A percentile compares a stretch with the other conserved stretches of the same genome.
Conservation (phyloP, 1,139 yeast genomes). For the Geotrichum reessii region DNA sequence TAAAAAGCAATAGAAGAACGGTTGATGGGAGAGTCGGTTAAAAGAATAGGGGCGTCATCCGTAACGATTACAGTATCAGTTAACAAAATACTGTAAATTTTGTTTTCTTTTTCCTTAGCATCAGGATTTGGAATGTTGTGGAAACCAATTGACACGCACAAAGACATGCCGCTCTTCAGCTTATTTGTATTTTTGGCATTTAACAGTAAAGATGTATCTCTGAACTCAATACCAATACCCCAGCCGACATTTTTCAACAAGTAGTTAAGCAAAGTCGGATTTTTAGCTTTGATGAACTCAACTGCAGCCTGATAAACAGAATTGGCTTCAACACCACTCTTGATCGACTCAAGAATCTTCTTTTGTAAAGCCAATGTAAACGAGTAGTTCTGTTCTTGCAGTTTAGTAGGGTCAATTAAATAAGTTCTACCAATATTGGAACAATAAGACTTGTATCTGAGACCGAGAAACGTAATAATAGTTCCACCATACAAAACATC, state of each 20-base stretch:
- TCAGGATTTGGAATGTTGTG: constrained; percentile 45
- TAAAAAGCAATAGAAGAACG: constrained; percentile 76
- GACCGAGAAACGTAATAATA: constrained; percentile 76
- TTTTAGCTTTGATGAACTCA: constrained; percentile 48
- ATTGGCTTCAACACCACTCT: constrained; percentile 61
- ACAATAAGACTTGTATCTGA: constrained; percentile 85
- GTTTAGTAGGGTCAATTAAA: constrained; percentile 80
- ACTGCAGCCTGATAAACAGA: constrained; percentile 62
- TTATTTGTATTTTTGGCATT: constrained; percentile 68
- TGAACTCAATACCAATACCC: constrained; percentile 83
- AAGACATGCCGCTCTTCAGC: constrained; percentile 66
- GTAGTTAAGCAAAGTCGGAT: constrained; percentile 57
- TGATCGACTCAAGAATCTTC: constrained; percentile 54
- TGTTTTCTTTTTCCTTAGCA: constrained; percentile 45
- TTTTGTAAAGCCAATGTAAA: constrained; percentile 55
- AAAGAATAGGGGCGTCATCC: constrained; percentile 47
- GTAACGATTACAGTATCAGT: constrained; percentile 80
- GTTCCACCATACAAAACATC: constrained; percentile 69
- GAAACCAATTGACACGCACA: constrained; percentile 76
- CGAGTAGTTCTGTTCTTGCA: constrained; percentile 74
- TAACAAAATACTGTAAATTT: constrained; percentile 61
- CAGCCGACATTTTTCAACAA: constrained; percentile 85
- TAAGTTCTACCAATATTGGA: constrained; percentile 85
- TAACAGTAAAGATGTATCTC: constrained; percentile 71
- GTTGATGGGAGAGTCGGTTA: constrained; percentile 70